These are phyloP conservation scores for Cladophialophora immunda DNA, from an alignment of 2,329 filamentous ascomycete species.

Conservation along the genomic window DNA sequence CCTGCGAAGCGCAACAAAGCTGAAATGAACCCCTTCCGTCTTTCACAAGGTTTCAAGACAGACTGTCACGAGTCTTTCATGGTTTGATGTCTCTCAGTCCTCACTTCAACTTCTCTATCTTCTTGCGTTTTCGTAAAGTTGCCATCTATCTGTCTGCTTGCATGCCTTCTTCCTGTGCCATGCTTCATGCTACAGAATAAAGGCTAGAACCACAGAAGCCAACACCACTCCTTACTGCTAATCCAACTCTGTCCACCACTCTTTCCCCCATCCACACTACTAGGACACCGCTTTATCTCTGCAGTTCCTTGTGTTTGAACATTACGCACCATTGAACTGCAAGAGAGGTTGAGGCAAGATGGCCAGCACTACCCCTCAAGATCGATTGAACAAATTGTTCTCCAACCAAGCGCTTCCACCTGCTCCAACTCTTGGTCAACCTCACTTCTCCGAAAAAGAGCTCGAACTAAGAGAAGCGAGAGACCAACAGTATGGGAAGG, in stretches of 20 bases:
- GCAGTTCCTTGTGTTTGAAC: neutral
- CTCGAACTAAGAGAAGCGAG: slow-evolving; percentile 25
- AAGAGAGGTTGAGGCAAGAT: slow-evolving; percentile 20
- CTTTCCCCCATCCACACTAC: neutral
- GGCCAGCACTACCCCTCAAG: slow-evolving; percentile 30
- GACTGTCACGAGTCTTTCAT: neutral
- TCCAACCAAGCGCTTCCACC: slow-evolving; percentile 23
- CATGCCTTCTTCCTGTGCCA: neutral
- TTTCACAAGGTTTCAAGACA: neutral
- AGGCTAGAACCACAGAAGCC: neutral
- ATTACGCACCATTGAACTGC: neutral
- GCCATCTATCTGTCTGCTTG: neutral
- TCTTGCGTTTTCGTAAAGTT: neutral
- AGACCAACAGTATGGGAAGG: slow-evolving; percentile 23
- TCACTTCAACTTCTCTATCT: neutral
- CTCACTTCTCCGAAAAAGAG: slow-evolving; percentile 34
- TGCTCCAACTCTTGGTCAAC: slow-evolving; percentile 22
- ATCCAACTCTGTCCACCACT: too few species aligned
- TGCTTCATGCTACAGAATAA: neutral
- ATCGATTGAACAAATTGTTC: slow-evolving; percentile 35
- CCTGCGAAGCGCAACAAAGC: neutral
- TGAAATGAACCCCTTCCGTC: neutral
- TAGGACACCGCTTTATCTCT: neutral
- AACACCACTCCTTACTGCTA: neutral
- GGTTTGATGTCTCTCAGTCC: neutral